These are phyloP conservation scores for Endocarpon pusillum DNA, from an alignment of 495 filamentous ascomycete genomes.

Conservation along the genomic window DNA sequence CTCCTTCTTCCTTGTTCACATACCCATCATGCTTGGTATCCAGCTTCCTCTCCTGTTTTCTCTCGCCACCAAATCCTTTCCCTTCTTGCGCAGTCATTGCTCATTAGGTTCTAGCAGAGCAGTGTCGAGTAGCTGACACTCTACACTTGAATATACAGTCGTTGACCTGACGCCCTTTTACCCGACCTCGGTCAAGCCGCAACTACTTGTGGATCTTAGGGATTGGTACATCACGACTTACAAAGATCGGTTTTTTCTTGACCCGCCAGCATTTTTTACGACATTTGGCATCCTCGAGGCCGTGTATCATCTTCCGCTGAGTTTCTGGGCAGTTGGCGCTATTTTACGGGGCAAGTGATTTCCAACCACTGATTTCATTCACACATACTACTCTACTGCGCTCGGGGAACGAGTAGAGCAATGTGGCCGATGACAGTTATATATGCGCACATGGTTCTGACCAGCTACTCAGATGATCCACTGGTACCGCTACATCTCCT, in stretches of 20 bases:
- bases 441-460: too few species aligned
- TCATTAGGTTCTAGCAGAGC: too few species aligned
- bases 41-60: background rate
- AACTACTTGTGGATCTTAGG: conserved; percentile 7
- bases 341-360: conserved; percentile 22
- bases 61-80: background rate
- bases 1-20: conserved; percentile 11
- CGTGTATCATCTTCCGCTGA: conserved; percentile 38
- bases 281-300: conserved; percentile 40
- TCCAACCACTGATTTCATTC: too few species aligned
- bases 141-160: background rate
- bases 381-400: too few species aligned
- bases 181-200: conserved; percentile 4
- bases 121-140: too few species aligned
- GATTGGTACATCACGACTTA: conserved; percentile 10
- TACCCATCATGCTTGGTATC: conserved; percentile 12
- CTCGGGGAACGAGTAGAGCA: too few species aligned
- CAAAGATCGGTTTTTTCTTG: conserved; percentile 42
- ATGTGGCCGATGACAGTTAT: too few species aligned
- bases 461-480: conserved; percentile 22
- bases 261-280: conserved; percentile 41
- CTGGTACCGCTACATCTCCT: conserved; percentile 38
- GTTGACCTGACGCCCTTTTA: conserved; percentile 12
- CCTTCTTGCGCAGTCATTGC: too few species aligned
- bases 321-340: conserved; percentile 32